Percentiles rank a stretch among this genome's conserved stretches.
These are phyloP conservation scores for Leishmania guyanensis DNA, from an alignment of 208 protist genomes.

Conservation along the genomic window DNA sequence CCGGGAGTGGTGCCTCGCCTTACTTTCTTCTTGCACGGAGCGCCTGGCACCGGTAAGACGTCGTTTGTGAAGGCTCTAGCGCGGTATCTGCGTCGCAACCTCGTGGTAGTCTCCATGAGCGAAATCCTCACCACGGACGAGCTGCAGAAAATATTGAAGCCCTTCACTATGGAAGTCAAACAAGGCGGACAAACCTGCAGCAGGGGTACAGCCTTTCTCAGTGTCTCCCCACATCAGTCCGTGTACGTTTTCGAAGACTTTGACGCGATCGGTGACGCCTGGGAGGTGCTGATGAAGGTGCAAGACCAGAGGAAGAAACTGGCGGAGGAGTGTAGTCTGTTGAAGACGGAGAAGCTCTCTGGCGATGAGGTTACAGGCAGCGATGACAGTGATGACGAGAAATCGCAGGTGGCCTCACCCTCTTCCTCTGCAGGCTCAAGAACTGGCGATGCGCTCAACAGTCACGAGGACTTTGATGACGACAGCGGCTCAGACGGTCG, in stretches of 20 bases:
- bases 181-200: constrained; percentile 26
- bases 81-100: constrained; percentile 60
- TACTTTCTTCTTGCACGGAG: constrained; percentile 85
- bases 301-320: constrained; percentile 15
- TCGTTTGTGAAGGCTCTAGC: constrained; percentile 88
- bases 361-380: neutral
- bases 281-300: constrained; percentile 12
- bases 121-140: constrained; percentile 67
- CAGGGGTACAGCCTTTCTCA: neutral
- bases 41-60: constrained; percentile 95
- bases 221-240: constrained; percentile 46
- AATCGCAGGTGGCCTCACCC: neutral
- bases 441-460: neutral
- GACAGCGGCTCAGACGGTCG: constrained; percentile 6
- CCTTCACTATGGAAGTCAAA: constrained; percentile 25
- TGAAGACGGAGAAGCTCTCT: neutral
- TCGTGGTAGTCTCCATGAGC: constrained; percentile 75
- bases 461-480: constrained; percentile 27
- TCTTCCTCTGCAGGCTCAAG: neutral
- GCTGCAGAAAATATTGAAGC: constrained; percentile 61
- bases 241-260: constrained; percentile 89
- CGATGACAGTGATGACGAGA: neutral
- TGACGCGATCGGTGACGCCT: constrained; percentile 54
- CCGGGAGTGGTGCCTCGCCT: constrained; percentile 72
- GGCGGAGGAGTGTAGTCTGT: neutral